These are phyloP conservation scores for Dictyostelium purpureum DNA, from an alignment of 78 protist species.

Conservation along the genomic window DNA sequence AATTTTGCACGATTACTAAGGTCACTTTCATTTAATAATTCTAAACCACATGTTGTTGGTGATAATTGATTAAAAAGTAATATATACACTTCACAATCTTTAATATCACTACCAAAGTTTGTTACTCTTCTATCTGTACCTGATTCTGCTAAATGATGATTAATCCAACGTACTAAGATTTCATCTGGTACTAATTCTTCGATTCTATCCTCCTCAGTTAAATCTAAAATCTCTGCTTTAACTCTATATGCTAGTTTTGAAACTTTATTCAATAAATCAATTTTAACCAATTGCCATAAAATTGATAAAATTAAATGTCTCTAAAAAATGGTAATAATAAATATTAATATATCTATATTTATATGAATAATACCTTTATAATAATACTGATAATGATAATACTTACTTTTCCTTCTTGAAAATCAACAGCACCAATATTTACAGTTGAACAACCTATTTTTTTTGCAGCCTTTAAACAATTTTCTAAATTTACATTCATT, in stretches of 20 bases:
- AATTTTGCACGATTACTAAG: constrained; percentile 65
- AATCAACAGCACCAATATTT: constrained; percentile 73
- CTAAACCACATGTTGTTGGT: constrained; percentile 29
- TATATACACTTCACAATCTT: constrained; percentile 69
- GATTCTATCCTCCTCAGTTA: not conserved
- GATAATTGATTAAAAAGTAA: constrained; percentile 53
- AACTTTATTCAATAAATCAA: constrained; percentile 68
- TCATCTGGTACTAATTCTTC: constrained; percentile 67
- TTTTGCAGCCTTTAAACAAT: constrained; percentile 45
- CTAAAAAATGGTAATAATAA: not conserved
- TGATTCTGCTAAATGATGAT: constrained; percentile 39
- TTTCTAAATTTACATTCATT: constrained; percentile 64
- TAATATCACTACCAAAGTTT: constrained; percentile 61
- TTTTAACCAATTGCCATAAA: constrained; percentile 69
- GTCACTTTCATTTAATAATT: constrained; percentile 38
- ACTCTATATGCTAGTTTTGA: constrained; percentile 50
- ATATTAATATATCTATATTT: not conserved
- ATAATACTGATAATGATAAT: not conserved
- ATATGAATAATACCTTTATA: not conserved
- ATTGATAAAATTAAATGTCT: constrained; percentile 64
- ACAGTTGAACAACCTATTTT: constrained; percentile 40
- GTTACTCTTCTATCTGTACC: not conserved
- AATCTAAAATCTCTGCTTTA: constrained; percentile 48
- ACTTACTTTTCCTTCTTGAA: constrained; percentile 56
- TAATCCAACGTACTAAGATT: constrained; percentile 76